A percentile compares a stretch with the other conserved stretches of the same genome.
phyloP scores from a whole-genome alignment of 164 flowering plant genomes.

The Chloranthus sessilifolius region DNA sequence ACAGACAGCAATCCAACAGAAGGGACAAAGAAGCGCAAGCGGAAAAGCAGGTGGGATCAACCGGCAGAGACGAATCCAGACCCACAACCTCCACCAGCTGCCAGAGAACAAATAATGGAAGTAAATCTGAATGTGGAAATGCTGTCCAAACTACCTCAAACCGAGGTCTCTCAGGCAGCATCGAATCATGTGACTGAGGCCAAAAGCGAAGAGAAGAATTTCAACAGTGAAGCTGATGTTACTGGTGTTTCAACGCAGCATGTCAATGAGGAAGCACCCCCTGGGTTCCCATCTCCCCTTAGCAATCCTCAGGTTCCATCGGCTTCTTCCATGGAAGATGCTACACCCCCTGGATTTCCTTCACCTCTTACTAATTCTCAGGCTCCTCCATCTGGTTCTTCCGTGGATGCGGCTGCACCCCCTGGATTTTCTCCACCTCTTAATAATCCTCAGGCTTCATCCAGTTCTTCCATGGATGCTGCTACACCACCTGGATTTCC shows the following conservation, averaged over 20 bases:
- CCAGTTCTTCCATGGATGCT: slow-evolving; percentile 4
- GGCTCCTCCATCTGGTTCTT: too few species aligned
- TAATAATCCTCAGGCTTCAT: too few species aligned
- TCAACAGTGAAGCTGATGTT: slow-evolving; percentile 6
- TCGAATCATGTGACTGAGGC: slow-evolving; percentile 9
- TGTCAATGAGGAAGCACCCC: slow-evolving; percentile 34
- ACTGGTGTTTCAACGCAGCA: slow-evolving; percentile 13
- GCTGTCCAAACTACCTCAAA: slow-evolving; percentile 8
- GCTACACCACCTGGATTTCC: slow-evolving; percentile 11
- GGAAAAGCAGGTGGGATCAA: slow-evolving; percentile 94
- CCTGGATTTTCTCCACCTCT: slow-evolving; percentile 17
- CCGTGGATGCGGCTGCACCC: slow-evolving; percentile 7
- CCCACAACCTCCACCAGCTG: slow-evolving; percentile 8
- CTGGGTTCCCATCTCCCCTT: slow-evolving; percentile 46
- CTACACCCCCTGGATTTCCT: slow-evolving; percentile 26
- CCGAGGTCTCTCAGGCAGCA: slow-evolving; percentile 10
- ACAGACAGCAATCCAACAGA: slow-evolving; percentile 7
- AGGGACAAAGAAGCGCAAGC: slow-evolving; percentile 49
- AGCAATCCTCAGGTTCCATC: slow-evolving; percentile 18
- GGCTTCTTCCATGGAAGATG: too few species aligned
- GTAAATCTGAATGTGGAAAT: slow-evolving; percentile 13
- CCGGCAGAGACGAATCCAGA: slow-evolving; percentile 28
- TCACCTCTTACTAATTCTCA: too few species aligned
- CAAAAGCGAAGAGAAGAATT: slow-evolving; percentile 5
- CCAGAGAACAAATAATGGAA: slow-evolving; percentile 24